A percentile compares a stretch with the other conserved stretches of the same genome.
phyloP scores from a whole-genome alignment of 331 rosid species.

The Ulmus americana region DNA sequence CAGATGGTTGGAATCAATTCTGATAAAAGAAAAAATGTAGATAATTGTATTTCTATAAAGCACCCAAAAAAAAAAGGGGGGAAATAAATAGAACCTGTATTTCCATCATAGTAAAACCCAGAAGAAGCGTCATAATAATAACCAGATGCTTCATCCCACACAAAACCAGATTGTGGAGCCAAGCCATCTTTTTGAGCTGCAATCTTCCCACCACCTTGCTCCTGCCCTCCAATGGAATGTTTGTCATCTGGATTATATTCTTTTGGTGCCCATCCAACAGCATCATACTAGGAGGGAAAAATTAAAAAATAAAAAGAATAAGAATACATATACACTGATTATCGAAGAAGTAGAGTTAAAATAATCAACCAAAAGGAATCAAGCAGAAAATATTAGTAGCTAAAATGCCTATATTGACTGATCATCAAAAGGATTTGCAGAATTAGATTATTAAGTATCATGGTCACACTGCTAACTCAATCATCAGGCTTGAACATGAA shows the following conservation, averaged over 20 bases:
- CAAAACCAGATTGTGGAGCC: constrained; percentile 92
- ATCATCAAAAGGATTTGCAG: too few species aligned
- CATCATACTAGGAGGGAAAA: constrained; percentile 56
- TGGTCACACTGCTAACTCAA: too few species aligned
- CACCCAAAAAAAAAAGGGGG: not conserved
- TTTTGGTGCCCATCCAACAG: constrained; percentile 98
- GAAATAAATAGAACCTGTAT: constrained; percentile 58
- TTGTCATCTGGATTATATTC: constrained; percentile 88
- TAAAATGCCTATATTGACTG: not conserved
- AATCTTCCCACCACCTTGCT: constrained; percentile 43
- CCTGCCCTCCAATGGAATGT: constrained; percentile 50
- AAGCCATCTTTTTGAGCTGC: constrained; percentile 41
- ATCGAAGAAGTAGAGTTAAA: constrained; percentile 3
- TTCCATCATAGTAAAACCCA: constrained; percentile 96
- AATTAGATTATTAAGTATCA: too few species aligned
- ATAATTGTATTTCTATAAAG: not conserved
- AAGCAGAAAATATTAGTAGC: not conserved
- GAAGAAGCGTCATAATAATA: constrained; percentile 94
- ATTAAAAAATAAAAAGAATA: constrained; percentile 6
- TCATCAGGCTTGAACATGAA: not conserved
- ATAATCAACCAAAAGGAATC: not conserved
- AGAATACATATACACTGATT: constrained; percentile 7
- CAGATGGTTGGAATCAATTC: too few species aligned
- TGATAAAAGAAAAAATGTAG: too few species aligned
- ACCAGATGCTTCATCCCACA: constrained; percentile 98